Percentiles rank a stretch among this genome's conserved stretches.
Conservation (phyloP, 768 basidiomycete genomes). For the Steccherinum ochraceum region DNA sequence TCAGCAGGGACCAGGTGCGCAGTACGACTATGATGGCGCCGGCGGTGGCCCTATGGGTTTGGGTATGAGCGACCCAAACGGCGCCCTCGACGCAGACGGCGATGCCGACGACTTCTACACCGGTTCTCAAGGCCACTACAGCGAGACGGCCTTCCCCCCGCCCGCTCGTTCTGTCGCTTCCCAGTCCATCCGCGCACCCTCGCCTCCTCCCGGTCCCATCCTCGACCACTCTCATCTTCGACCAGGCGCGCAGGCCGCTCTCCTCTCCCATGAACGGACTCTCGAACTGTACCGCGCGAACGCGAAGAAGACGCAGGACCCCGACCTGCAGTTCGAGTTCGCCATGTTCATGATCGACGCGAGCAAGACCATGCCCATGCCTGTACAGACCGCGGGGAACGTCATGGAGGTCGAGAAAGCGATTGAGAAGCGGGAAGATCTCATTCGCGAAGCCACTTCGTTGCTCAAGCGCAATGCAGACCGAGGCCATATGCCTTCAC, state of each 20-base stretch:
- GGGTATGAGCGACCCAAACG: slow-evolving; percentile 11
- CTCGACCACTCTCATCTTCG: slow-evolving; percentile 90
- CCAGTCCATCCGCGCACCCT: slow-evolving; percentile 51
- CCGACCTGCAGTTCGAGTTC: slow-evolving; percentile 96
- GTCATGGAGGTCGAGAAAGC: slow-evolving; percentile 78
- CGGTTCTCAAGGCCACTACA: slow-evolving; percentile 18
- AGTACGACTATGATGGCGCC: slow-evolving; percentile 10
- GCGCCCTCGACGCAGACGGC: slow-evolving; percentile 13
- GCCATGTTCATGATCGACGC: slow-evolving; percentile 99
- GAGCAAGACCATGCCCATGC: slow-evolving; percentile 82
- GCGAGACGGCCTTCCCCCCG: slow-evolving; percentile 10
- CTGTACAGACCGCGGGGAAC: slow-evolving; percentile 61
- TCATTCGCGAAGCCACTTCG: slow-evolving; percentile 80
- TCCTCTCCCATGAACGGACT: slow-evolving; percentile 93
- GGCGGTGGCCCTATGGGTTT: slow-evolving; percentile 2
- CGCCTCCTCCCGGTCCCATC: slow-evolving; percentile 61
- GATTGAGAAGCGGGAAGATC: slow-evolving; percentile 76
- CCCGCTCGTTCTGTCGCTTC: slow-evolving; percentile 16
- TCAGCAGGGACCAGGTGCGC: no score
- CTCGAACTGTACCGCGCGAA: slow-evolving; percentile 96
- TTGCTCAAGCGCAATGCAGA: slow-evolving; percentile 91
- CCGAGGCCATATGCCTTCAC: slow-evolving; percentile 88
- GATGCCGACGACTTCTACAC: slow-evolving; percentile 21
- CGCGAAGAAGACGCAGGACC: slow-evolving; percentile 98
- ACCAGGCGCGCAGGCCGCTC: slow-evolving; percentile 87